A percentile compares a stretch with the other conserved stretches of the same genome.
Evolutionary conservation across 2,329 filamentous ascomycete genomes (phyloP).

Genomic region (Colletotrichum horii): DNA sequence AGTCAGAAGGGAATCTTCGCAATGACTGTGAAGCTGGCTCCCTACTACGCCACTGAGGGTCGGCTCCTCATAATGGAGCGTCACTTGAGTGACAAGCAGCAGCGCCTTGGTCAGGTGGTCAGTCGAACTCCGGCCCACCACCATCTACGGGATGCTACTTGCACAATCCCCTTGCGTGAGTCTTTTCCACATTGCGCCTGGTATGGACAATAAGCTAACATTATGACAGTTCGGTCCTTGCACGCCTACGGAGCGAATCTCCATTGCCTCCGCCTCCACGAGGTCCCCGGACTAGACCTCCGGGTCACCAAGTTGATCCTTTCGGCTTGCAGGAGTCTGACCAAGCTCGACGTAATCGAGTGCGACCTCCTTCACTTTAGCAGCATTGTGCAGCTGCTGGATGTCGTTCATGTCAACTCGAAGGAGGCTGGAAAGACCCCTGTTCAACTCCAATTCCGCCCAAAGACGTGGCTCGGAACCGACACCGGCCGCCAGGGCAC

Average conservation of each 20-base stretch:
- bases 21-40: background rate
- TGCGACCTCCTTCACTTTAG: constrained; percentile 34
- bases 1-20: background rate
- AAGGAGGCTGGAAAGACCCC: constrained; percentile 20
- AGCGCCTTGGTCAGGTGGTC: background rate
- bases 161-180: background rate
- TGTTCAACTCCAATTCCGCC: constrained; percentile 11
- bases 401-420: constrained; percentile 23
- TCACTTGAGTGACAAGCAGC: background rate
- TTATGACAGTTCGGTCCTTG: constrained; percentile 2
- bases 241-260: constrained; percentile 19
- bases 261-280: constrained; percentile 27
- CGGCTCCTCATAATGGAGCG: background rate
- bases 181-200: background rate
- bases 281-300: constrained; percentile 27
- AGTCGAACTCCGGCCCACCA: background rate
- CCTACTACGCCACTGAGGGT: background rate
- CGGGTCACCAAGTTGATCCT: constrained; percentile 24
- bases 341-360: constrained; percentile 28
- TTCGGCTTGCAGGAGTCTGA: constrained; percentile 21
- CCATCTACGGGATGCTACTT: background rate
- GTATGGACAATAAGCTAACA: background rate
- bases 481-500: background rate
- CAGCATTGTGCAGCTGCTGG: constrained; percentile 22
- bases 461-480: background rate